A percentile compares a stretch with the other conserved stretches of the same genome.
Evolutionary conservation across 257 asterid species (phyloP).

Genomic region (Solanum pinnatisectum): DNA sequence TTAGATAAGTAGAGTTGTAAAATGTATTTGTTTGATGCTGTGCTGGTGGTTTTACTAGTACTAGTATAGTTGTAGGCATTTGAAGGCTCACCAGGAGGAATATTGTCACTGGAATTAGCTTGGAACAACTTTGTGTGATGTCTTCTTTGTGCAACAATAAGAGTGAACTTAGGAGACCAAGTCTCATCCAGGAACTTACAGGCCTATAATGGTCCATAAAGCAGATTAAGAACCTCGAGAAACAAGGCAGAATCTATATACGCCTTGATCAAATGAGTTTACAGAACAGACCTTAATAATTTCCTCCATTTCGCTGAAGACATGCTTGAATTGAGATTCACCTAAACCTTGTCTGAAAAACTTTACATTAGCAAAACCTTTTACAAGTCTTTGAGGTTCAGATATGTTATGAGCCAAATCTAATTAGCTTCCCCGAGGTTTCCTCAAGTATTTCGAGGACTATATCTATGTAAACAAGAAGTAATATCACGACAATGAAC

Average conservation of each 20-base stretch:
- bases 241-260: neutral
- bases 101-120: conserved; percentile 13
- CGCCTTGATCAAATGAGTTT: neutral
- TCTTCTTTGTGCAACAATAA: conserved; percentile 34
- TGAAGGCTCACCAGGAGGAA: conserved; percentile 27
- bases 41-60: neutral
- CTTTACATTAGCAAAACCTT: neutral
- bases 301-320: conserved; percentile 30
- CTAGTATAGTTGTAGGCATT: neutral
- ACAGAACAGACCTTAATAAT: conserved; percentile 26
- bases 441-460: neutral
- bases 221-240: neutral
- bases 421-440: neutral
- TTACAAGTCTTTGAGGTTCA: neutral
- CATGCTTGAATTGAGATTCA: conserved; percentile 22
- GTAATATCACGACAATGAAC: neutral
- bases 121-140: conserved; percentile 43
- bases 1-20: neutral
- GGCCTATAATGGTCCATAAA: conserved; percentile 17
- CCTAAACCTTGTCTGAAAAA: conserved; percentile 24
- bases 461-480: neutral
- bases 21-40: neutral
- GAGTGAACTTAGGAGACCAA: conserved; percentile 42
- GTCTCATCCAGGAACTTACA: conserved; percentile 34
- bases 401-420: neutral